Base-by-base conservation (phyloP, 108 stramenopile genomes). In the Cyclotella atomus region DNA sequence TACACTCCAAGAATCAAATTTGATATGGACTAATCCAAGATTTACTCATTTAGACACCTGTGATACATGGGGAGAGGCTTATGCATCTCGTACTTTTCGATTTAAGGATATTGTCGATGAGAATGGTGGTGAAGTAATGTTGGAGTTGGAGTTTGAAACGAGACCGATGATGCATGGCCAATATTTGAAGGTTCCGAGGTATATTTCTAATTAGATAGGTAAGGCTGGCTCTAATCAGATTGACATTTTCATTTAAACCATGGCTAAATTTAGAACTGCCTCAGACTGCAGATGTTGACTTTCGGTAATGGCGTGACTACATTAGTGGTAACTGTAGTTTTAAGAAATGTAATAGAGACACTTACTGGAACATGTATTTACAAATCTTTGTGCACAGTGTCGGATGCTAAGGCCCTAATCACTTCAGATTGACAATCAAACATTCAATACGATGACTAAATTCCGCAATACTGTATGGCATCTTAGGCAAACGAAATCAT, bases 11-110 rank as follows among this genome's bases (percentile, higher is more conserved):
- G 44, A 38, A 5, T 29, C 49, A 14, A 34, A 65, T 55, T 57
- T 82, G 60, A 73, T 84, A 21, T 84, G 79, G 80, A 84, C 84
- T 2, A 84, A 84, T 57, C 80, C 84, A 16, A 62, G 84, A 47
- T 84, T 84, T 55, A 79, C 65, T 0, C 77, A 79, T 59, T 67
- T 87, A 21, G 87, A 87, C 68, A 77, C 73, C 46, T 87, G 87
- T 47, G 84, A 87, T 54, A 77, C 87, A 0, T 83, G 73, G 84
- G 84, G 83, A 62, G 84, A 87, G 68, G 84, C 84, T 0, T 53
- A 20, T 21, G 66, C 65, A 14, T 79, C 82, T 19, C 47, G 82
- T 32, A 83, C 82, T 28, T 70, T 83, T 38, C 77, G 82, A 3
- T 83, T 83, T 54, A 78, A 76, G 32, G 80, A 81, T 57, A 71